A percentile compares a stretch with the other conserved stretches of the same genome.
Evolutionary conservation across 441 rosid genomes (phyloP).

Genomic region (Brassica balearica): DNA sequence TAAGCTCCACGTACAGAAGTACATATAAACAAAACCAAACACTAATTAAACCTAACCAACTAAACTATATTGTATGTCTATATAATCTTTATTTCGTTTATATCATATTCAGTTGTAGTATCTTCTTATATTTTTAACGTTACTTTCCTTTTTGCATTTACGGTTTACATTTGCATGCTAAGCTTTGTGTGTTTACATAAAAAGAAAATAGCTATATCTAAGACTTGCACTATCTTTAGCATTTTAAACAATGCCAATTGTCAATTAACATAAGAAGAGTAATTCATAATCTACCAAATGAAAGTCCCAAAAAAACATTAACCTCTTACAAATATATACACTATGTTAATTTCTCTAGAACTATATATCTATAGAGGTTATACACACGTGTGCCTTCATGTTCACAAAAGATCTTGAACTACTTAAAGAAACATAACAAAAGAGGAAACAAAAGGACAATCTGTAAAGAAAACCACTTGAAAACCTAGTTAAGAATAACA

Average conservation of each 20-base stretch:
- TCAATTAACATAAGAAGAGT: not conserved
- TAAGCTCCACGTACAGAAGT: constrained; percentile 9
- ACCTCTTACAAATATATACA: not conserved
- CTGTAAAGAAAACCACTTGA: constrained; percentile 12
- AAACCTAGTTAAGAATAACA: constrained; percentile 34
- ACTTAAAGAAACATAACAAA: constrained; percentile 27
- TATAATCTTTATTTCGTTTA: not conserved
- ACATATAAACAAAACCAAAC: constrained; percentile 10
- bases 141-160: not conserved
- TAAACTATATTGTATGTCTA: not conserved
- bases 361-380: not conserved
- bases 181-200: not conserved
- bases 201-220: not conserved
- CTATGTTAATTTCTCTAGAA: not conserved
- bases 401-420: not conserved
- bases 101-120: not conserved
- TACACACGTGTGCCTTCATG: constrained; percentile 3
- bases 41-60: not conserved
- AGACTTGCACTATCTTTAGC: not conserved
- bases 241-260: not conserved
- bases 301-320: not conserved
- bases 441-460: constrained; percentile 33
- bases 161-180: not conserved
- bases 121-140: not conserved
- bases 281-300: not conserved